Evolutionary conservation across 495 filamentous ascomycete species (phyloP), one percentile per base, ranked within the genome.

Genomic region (Trichocladium uniseriatum): DNA sequence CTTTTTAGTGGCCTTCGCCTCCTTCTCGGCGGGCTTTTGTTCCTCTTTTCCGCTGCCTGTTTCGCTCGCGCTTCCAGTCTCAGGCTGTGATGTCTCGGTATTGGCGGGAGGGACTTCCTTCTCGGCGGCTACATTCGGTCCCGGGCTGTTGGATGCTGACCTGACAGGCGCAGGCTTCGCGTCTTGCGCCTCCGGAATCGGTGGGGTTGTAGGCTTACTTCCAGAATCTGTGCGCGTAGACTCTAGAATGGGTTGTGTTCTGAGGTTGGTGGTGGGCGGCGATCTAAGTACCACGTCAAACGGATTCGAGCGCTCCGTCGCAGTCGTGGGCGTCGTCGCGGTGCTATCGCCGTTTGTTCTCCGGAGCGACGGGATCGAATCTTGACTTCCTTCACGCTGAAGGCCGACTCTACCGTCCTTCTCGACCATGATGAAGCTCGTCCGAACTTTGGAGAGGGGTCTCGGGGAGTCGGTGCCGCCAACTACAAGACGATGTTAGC

Each of bases 391-490:
- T 28, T 69, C 66, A 44, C 66, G 64, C 38, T 62, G 62, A 27
- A 70, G 58, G 37, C 72, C 73, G 40, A 75, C 63, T 35, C 71
- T 67, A 38, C 74, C 77, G 59, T 74, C 76, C 47, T 75, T 74
- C 50, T 90, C 86, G 14, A 95, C 81, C 2, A 84, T 78, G 38
- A 94, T 79, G 63, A 95, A 95, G 59, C 78, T 89, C 28, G 88
- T 87, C 47, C 87, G 79, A 39, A 94, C 80, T 66, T 84, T 90
- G 45, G 82, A 84, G 15, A 87, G 73, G 20, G 79, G 86, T 51
- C 84, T 74, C 15, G 74, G 73, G 13, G 70, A 73, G 24, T 69
- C 69, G 34, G 55, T 46, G 35, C 54, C 48, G 38, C 47, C 41
- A 40, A 27, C 40, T 44, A 35, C 31, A 49, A 18, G 13, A 5